A percentile compares a stretch with the other conserved stretches of the same genome.
Conservation (phyloP, 1,284 basidiomycete species). For the Prillingera fragicola region DNA sequence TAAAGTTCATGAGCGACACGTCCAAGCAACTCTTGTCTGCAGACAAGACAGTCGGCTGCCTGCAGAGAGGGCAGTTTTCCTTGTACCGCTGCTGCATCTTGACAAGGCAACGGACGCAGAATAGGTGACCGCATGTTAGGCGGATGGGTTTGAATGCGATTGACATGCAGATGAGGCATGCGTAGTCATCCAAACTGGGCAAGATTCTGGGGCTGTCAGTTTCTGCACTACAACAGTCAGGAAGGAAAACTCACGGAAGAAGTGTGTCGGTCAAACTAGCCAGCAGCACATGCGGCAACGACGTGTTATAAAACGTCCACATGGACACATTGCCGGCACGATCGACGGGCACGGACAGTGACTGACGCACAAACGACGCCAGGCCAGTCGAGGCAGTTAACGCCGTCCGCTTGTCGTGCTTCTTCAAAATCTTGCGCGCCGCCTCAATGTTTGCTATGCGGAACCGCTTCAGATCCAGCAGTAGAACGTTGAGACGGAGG, state of each 20-base stretch:
- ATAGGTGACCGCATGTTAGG: slow-evolving; percentile 78
- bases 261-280: slow-evolving; percentile 79
- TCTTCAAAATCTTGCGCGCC: slow-evolving; percentile 84
- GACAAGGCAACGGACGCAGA: slow-evolving; percentile 84
- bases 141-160: slow-evolving; percentile 86
- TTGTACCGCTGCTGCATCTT: slow-evolving; percentile 87
- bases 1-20: slow-evolving; percentile 54
- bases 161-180: slow-evolving; percentile 65
- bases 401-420: slow-evolving; percentile 76
- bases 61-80: slow-evolving; percentile 79
- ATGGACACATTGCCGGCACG: slow-evolving; percentile 39
- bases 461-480: slow-evolving; percentile 83
- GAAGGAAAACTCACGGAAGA: slow-evolving; percentile 54
- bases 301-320: slow-evolving; percentile 52
- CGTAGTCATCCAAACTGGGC: slow-evolving; percentile 61
- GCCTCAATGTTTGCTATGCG: slow-evolving; percentile 84
- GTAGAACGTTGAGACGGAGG: slow-evolving; percentile 69
- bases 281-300: slow-evolving; percentile 71
- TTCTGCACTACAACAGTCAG: neutral
- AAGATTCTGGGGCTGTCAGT: slow-evolving; percentile 45
- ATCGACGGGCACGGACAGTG: slow-evolving; percentile 34
- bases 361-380: slow-evolving; percentile 45
- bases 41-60: slow-evolving; percentile 64
- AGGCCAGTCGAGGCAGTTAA: slow-evolving; percentile 51
- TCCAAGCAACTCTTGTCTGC: slow-evolving; percentile 63